Percentiles rank a stretch among this genome's conserved stretches.
Evolutionary conservation across 345 rosid genomes (phyloP).

Genomic region (Eucalyptus polyanthemos): DNA sequence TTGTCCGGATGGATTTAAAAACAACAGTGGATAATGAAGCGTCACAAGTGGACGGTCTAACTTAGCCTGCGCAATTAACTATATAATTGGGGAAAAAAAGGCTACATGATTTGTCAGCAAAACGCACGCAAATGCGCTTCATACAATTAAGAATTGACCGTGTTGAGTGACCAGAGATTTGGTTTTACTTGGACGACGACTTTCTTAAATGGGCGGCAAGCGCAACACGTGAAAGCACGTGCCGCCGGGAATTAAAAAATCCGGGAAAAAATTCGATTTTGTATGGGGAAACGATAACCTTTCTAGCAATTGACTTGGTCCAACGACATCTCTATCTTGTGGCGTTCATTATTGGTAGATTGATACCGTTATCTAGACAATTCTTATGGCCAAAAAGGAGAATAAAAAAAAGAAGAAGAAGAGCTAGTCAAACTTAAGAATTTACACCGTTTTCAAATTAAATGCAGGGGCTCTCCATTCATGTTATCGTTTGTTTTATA

Average conservation of each 20-base stretch:
- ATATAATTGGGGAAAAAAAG: neutral
- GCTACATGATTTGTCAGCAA: neutral
- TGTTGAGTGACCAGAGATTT: neutral
- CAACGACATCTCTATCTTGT: neutral
- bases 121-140: neutral
- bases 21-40: neutral
- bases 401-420: neutral
- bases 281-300: neutral
- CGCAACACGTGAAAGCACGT: neutral
- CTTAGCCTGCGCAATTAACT: neutral
- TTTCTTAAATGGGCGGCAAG: neutral
- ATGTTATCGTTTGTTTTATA: neutral
- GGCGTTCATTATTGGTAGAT: neutral
- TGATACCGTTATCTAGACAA: neutral
- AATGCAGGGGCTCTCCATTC: neutral
- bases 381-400: neutral
- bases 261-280: neutral
- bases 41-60: neutral
- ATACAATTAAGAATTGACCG: neutral
- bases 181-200: neutral
- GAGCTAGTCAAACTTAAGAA: neutral
- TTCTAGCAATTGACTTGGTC: neutral
- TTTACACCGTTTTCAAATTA: neutral
- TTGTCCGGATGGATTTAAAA: neutral
- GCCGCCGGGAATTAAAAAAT: neutral